Percentiles rank a stretch among this genome's conserved stretches.
These are phyloP conservation scores for Solanum phureja DNA, from an alignment of 257 asterid genomes.

Conservation along the genomic window DNA sequence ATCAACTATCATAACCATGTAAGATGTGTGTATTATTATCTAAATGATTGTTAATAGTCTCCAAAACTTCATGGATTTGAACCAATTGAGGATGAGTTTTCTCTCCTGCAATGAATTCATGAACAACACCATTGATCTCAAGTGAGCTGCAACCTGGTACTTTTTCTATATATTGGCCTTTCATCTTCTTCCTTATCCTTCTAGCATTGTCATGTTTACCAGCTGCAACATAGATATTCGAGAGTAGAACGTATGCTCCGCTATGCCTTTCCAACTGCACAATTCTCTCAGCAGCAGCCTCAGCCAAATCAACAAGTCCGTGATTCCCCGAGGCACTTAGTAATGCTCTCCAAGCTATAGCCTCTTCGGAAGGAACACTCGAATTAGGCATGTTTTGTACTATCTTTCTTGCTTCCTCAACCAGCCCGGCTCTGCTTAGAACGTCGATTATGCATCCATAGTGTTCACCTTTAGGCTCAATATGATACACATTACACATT, in stretches of 20 bases:
- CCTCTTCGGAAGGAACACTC: slow-evolving; percentile 26
- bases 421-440: slow-evolving; percentile 36
- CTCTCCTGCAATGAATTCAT: slow-evolving; percentile 64
- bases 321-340: slow-evolving; percentile 43
- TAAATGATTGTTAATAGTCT: slow-evolving; percentile 21
- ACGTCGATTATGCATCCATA: slow-evolving; percentile 60
- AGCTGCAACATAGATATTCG: slow-evolving; percentile 43
- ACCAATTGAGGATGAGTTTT: slow-evolving; percentile 21
- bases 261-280: slow-evolving; percentile 44
- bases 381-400: slow-evolving; percentile 29
- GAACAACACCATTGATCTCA: slow-evolving; percentile 48
- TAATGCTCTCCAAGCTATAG: slow-evolving; percentile 66
- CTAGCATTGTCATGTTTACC: slow-evolving; percentile 43
- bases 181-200: slow-evolving; percentile 45
- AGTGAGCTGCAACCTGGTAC: slow-evolving; percentile 68
- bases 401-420: slow-evolving; percentile 44
- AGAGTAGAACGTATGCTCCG: slow-evolving; percentile 58
- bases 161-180: slow-evolving; percentile 44
- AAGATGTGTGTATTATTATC: not conserved
- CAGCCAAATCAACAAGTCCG: slow-evolving; percentile 37
- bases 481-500: slow-evolving; percentile 39
- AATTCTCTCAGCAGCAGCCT: slow-evolving; percentile 48
- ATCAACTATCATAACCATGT: not conserved
- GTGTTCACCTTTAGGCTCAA: slow-evolving; percentile 54
- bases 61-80: slow-evolving; percentile 24